phyloP scores from a whole-genome alignment of 768 basidiomycete species.

The Hydnomerulius pinastri region DNA sequence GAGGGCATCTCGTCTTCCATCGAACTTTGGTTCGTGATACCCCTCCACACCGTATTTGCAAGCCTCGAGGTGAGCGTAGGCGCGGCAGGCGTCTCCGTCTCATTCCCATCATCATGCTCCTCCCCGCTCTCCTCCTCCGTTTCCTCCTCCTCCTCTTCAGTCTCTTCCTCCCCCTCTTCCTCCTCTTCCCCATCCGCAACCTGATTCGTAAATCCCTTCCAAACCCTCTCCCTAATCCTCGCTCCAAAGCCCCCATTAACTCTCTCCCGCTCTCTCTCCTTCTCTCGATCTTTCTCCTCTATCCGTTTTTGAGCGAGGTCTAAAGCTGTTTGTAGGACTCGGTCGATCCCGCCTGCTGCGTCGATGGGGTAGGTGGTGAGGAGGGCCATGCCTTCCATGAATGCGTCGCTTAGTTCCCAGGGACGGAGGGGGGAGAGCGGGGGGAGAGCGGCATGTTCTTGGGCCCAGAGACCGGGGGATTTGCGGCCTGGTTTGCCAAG shows the following conservation, averaged over 20 bases:
- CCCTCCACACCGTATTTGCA: conserved; percentile 71
- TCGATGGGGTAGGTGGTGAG: conserved; percentile 67
- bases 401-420: conserved; percentile 62
- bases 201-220: conserved; percentile 68
- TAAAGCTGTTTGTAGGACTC: conserved; percentile 64
- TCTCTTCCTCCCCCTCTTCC: conserved; percentile 36
- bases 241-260: conserved; percentile 55
- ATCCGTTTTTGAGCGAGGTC: conserved; percentile 59
- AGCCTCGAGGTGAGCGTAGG: conserved; percentile 52
- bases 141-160: conserved; percentile 36
- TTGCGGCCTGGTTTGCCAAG: conserved; percentile 49
- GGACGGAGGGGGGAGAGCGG: conserved; percentile 47
- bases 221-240: conserved; percentile 59
- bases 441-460: conserved; percentile 38
- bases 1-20: conserved; percentile 62
- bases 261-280: conserved; percentile 31
- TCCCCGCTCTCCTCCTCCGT: conserved; percentile 34
- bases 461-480: conserved; percentile 55
- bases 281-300: conserved; percentile 34
- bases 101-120: conserved; percentile 43
- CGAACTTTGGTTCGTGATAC: conserved; percentile 72
- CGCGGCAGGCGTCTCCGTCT: conserved; percentile 42
- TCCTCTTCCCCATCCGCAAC: conserved; percentile 37
- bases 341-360: conserved; percentile 68
- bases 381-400: conserved; percentile 63